Base-by-base conservation (phyloP, 2,329 filamentous ascomycete genomes). In the Lasiodiplodia sp. region DNA sequence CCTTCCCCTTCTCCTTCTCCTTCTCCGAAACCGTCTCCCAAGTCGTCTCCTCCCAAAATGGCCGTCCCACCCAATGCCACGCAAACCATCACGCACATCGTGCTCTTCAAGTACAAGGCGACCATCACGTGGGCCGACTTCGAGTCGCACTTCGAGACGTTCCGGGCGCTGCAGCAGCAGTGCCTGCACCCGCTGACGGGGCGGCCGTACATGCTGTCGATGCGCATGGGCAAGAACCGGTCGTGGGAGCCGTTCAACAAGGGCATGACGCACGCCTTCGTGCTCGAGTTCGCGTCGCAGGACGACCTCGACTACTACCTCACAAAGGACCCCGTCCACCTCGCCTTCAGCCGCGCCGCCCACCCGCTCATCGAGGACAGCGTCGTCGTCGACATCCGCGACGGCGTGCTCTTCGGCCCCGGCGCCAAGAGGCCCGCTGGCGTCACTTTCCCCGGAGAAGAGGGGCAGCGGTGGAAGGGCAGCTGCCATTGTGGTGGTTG, bases 271-370 rank as follows among this genome's bases (percentile, higher is more conserved):
- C 91, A 94, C 75, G 89, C 84, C 0, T 93, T 93, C 71, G 85
- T 94, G 2, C 84, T 86, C 31, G 87, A 92, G 73, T 93, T 94
- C 69, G 84, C 85, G 11, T 89, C 77, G 28, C 81, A 82, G n/a
- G 85, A 87, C 70, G 91, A 94, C 74, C 82, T 90, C 58, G 85
- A 89, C 69, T 93, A 92, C 73, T 94, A 93, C 75, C 78, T 91
- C 6, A 78, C 86, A 63, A 79, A 87, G 34, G 91, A 94, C 72
- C 88, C 89, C 1, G 85, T 79, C 7, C 91, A 93, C 75, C 79
- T 83, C 40, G 86, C 78, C 0, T 92, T 92, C 72, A 80, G 87
- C 23, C 80, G 84, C 67, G 84, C 79, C 71, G 81, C 87, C n/a
- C 80, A 84, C 67, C 84, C 79, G 70, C 75, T 86, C 34, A 72